A percentile compares a stretch with the other conserved stretches of the same genome.
Conservation (phyloP, 1,284 basidiomycete species). For the Lentinula novae-zelandiae region DNA sequence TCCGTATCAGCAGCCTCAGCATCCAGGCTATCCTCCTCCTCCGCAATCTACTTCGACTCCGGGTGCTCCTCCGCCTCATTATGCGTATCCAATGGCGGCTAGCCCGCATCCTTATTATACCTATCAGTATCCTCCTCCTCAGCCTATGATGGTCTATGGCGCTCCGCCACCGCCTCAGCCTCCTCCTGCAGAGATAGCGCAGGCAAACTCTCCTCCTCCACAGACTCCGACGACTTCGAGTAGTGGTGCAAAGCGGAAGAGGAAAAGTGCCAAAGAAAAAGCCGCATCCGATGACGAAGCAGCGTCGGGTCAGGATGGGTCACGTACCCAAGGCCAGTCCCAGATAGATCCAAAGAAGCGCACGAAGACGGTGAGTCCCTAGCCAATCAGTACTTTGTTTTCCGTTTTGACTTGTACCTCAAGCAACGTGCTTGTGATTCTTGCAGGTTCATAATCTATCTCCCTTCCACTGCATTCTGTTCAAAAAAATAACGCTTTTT, state of each 20-base stretch:
- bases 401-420: slow-evolving; percentile 5
- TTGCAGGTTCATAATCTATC: slow-evolving; percentile 49
- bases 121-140: slow-evolving; percentile 53
- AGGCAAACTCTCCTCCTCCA: slow-evolving; percentile 27
- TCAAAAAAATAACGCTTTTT: slow-evolving; percentile 44
- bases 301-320: slow-evolving; percentile 45
- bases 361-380: slow-evolving; percentile 69
- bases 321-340: slow-evolving; percentile 25
- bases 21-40: slow-evolving; percentile 35
- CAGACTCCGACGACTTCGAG: slow-evolving; percentile 25
- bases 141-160: slow-evolving; percentile 62
- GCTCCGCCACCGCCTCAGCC: slow-evolving; percentile 36
- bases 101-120: slow-evolving; percentile 49
- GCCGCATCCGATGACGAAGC: slow-evolving; percentile 53
- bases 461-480: background rate
- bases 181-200: slow-evolving; percentile 27
- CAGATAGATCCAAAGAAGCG: slow-evolving; percentile 71
- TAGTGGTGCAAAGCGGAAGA: slow-evolving; percentile 60
- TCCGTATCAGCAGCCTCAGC: slow-evolving; percentile 50
- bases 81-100: slow-evolving; percentile 57
- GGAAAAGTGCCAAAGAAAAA: slow-evolving; percentile 47
- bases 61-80: slow-evolving; percentile 39
- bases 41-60: slow-evolving; percentile 42
- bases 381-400: background rate
- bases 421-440: slow-evolving; percentile 82